phyloP scores from a whole-genome alignment of 352 stramenopile genomes.

The Phytophthora sp. region DNA sequence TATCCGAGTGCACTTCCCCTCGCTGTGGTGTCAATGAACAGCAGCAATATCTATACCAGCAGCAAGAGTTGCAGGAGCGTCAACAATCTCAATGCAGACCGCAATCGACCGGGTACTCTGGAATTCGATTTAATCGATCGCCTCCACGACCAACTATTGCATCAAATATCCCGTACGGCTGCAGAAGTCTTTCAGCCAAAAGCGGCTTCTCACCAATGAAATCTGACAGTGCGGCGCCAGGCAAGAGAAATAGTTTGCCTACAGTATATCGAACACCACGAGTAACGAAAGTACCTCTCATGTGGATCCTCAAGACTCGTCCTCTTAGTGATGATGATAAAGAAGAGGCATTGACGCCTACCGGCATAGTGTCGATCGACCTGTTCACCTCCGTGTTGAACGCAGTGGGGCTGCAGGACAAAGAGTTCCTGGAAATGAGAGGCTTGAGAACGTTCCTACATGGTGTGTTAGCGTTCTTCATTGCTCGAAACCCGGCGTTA shows the following conservation, averaged over 20 bases:
- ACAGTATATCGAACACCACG: slow-evolving; percentile 18
- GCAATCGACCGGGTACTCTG: slow-evolving; percentile 13
- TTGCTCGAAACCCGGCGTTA: slow-evolving; percentile 55
- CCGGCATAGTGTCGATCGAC: slow-evolving; percentile 41
- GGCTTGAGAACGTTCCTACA: slow-evolving; percentile 57
- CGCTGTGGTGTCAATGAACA: slow-evolving; percentile 32
- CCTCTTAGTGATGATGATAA: slow-evolving; percentile 9
- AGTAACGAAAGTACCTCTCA: slow-evolving; percentile 32
- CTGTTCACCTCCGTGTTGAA: slow-evolving; percentile 51
- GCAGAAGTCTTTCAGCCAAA: slow-evolving; percentile 19
- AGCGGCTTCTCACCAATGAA: slow-evolving; percentile 18
- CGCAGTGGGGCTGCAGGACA: slow-evolving; percentile 44
- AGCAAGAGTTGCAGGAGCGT: slow-evolving; percentile 19
- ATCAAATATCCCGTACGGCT: slow-evolving; percentile 29
- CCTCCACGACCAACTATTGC: slow-evolving; percentile 25
- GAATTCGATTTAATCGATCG: slow-evolving; percentile 34
- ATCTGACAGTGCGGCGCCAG: background rate
- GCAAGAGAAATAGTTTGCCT: slow-evolving; percentile 13
- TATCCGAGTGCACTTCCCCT: slow-evolving; percentile 27
- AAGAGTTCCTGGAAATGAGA: slow-evolving; percentile 51
- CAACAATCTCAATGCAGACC: slow-evolving; percentile 15
- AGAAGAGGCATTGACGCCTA: background rate
- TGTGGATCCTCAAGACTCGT: slow-evolving; percentile 30
- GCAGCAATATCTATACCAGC: slow-evolving; percentile 22
- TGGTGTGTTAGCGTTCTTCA: slow-evolving; percentile 58